These are phyloP conservation scores for Dissoconium aciculare DNA, from an alignment of 2,329 filamentous ascomycete genomes.

Conservation along the genomic window DNA sequence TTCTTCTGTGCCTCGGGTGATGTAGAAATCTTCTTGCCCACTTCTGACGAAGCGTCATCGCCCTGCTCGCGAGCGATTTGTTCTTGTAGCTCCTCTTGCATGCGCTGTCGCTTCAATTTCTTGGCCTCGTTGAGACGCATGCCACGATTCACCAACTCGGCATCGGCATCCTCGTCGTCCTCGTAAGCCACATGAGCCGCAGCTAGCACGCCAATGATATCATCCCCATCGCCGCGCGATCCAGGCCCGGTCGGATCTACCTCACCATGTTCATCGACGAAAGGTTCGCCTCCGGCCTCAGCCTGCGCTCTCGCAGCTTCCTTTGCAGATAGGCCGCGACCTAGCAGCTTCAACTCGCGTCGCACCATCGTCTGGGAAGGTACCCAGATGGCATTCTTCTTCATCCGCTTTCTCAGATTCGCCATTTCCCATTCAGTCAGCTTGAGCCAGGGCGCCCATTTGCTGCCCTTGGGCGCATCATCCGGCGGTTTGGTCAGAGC, in stretches of 20 bases:
- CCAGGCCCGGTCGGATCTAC: conserved; percentile 18
- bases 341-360: conserved; percentile 56
- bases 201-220: conserved; percentile 16
- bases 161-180: conserved; percentile 38
- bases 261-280: conserved; percentile 42
- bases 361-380: conserved; percentile 78
- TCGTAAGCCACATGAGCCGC: conserved; percentile 8
- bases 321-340: conserved; percentile 37
- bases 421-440: conserved; percentile 55
- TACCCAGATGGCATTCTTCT: conserved; percentile 78
- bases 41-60: conserved; percentile 9
- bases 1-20: conserved; percentile 28
- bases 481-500: conserved; percentile 44
- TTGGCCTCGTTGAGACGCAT: conserved; percentile 70
- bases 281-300: conserved; percentile 48
- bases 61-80: conserved; percentile 22
- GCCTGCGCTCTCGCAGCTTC: conserved; percentile 38
- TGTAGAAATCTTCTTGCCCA: conserved; percentile 3
- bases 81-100: conserved; percentile 33
- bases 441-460: conserved; percentile 47
- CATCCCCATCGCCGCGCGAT: conserved; percentile 20
- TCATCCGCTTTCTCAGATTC: conserved; percentile 68
- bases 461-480: conserved; percentile 45
- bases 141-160: conserved; percentile 52
- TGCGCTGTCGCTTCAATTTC: conserved; percentile 52